These are phyloP conservation scores for Triticum aestivum DNA, from an alignment of 176 grass and related monocot species.

Conservation along the genomic window DNA sequence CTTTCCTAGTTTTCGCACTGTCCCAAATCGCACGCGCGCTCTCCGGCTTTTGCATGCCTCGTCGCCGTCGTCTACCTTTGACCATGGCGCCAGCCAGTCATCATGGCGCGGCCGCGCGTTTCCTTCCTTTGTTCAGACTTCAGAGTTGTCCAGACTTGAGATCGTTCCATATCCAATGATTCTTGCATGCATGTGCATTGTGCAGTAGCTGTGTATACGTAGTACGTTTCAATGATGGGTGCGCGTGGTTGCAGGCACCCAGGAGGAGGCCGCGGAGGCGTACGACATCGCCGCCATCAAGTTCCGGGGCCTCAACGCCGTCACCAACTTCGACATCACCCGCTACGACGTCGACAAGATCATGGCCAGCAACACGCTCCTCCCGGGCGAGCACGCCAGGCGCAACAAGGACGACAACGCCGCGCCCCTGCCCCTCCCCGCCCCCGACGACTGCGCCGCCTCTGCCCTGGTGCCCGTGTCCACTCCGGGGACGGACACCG, in stretches of 20 bases:
- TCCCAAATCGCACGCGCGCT: conserved; percentile 41
- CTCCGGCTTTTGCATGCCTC: not conserved
- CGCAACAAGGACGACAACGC: conserved; percentile 44
- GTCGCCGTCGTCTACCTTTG: conserved; percentile 19
- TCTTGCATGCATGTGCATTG: not conserved
- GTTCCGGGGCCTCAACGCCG: conserved; percentile 88
- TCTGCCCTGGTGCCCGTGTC: conserved; percentile 3
- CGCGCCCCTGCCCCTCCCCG: not conserved
- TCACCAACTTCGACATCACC: conserved; percentile 98
- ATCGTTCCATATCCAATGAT: not conserved
- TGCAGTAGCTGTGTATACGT: not conserved
- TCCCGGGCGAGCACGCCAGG: conserved; percentile 68
- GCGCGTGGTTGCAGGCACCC: conserved; percentile 57
- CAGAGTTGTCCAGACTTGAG: not conserved
- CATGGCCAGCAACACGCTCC: conserved; percentile 95
- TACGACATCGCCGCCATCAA: conserved; percentile 98
- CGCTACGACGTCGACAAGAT: conserved; percentile 97
- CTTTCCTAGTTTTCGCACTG: conserved; percentile 47
- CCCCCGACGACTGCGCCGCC: not conserved
- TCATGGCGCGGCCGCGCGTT: not conserved
- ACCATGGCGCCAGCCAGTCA: conserved; percentile 13
- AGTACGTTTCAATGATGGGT: not conserved
- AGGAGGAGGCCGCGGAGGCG: conserved; percentile 98
- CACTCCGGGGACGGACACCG: not conserved
- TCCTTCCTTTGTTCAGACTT: conserved; percentile 29